A percentile compares a stretch with the other conserved stretches of the same genome.
Evolutionary conservation across 2,329 filamentous ascomycete species (phyloP).

Genomic region (Aureobasidium mangrovei): DNA sequence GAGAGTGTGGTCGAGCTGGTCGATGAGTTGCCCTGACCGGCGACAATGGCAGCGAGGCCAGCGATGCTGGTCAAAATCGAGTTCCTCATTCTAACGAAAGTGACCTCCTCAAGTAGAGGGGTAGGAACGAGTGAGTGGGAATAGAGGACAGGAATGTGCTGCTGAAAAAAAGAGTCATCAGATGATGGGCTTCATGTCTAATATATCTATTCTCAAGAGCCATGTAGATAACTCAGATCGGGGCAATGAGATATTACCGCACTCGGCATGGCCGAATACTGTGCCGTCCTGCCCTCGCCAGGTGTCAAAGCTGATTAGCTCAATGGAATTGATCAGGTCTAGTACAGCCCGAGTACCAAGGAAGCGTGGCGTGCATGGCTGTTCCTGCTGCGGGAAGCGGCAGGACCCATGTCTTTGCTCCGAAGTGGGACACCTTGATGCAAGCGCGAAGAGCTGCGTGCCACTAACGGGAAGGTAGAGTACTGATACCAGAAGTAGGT

Average conservation of each 20-base stretch:
- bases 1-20: neutral
- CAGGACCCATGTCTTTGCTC: neutral
- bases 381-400: neutral
- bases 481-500: no score
- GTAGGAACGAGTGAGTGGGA: neutral
- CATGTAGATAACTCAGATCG: neutral
- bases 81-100: neutral
- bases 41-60: conserved; percentile 23
- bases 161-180: neutral
- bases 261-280: neutral
- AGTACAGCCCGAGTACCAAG: neutral
- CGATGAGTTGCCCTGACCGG: conserved; percentile 32
- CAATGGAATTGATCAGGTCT: neutral
- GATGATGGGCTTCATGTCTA: neutral
- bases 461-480: neutral
- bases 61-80: conserved; percentile 42
- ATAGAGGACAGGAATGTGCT: neutral
- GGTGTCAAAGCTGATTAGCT: neutral
- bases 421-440: neutral
- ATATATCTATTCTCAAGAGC: neutral
- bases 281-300: neutral
- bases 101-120: conserved; percentile 1
- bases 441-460: neutral
- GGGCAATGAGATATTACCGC: neutral
- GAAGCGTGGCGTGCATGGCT: neutral